Percentiles rank a stretch among this genome's conserved stretches.
phyloP scores from a whole-genome alignment of 1,139 yeast species.

The Sugiyamaella neomexicana region DNA sequence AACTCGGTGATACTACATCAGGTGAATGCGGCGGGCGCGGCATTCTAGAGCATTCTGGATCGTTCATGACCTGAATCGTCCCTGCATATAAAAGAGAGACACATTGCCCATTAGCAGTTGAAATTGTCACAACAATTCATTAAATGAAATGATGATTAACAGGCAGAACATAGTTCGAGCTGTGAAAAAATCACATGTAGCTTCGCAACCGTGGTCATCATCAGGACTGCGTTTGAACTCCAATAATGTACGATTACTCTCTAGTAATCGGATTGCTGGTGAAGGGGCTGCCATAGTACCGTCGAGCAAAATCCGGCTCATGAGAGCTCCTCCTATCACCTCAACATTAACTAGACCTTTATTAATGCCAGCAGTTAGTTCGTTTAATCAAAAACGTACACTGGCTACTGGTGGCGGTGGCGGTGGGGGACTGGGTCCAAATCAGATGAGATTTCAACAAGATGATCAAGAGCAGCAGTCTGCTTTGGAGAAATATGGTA shows the following conservation, averaged over 20 bases:
- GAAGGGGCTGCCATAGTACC: not conserved
- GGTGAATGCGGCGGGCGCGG: not conserved
- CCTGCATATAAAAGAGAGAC: slow-evolving; percentile 11
- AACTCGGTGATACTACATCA: not conserved
- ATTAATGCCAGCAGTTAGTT: not conserved
- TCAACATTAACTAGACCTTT: not conserved
- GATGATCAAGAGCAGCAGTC: slow-evolving; percentile 60
- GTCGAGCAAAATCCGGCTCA: not conserved
- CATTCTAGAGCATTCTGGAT: slow-evolving; percentile 20
- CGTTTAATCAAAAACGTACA: slow-evolving; percentile 3
- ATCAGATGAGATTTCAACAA: slow-evolving; percentile 24
- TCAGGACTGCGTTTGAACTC: too few relatives aligned
- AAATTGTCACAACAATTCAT: too few relatives aligned
- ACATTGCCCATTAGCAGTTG: not conserved
- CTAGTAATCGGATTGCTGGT: not conserved
- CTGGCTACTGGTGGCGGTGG: slow-evolving; percentile 10
- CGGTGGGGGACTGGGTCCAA: slow-evolving; percentile 9
- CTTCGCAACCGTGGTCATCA: not conserved
- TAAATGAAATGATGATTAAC: not conserved
- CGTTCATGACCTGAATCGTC: slow-evolving; percentile 16
- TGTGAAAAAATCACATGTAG: not conserved
- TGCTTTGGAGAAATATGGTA: slow-evolving; percentile 80
- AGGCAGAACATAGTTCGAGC: not conserved
- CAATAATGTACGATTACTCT: not conserved
- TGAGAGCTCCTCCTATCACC: not conserved